A percentile compares a stretch with the other conserved stretches of the same genome.
phyloP scores from a whole-genome alignment of 257 asterid genomes.

The Parsonsia alboflavescens region DNA sequence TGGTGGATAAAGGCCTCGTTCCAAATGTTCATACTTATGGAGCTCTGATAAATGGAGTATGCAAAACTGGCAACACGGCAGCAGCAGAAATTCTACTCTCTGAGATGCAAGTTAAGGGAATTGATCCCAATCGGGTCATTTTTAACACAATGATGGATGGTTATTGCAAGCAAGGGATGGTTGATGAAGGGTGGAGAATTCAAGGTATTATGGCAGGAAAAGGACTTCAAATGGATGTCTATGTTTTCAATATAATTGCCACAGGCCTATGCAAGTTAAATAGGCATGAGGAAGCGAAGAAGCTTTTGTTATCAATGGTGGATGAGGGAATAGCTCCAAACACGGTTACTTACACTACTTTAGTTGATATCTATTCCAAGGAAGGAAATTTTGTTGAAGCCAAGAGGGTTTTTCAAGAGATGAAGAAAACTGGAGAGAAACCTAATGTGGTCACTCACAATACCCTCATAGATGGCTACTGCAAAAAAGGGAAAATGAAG shows the following conservation, averaged over 20 bases:
- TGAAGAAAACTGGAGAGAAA: slow-evolving; percentile 28
- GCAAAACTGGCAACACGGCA: slow-evolving; percentile 63
- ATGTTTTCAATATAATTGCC: slow-evolving; percentile 57
- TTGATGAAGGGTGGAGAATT: slow-evolving; percentile 64
- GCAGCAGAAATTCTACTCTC: slow-evolving; percentile 56
- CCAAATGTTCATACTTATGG: slow-evolving; percentile 75
- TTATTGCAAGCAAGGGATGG: slow-evolving; percentile 71
- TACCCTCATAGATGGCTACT: slow-evolving; percentile 25
- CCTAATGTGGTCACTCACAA: slow-evolving; percentile 29
- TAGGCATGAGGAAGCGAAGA: slow-evolving; percentile 60
- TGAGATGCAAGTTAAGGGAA: slow-evolving; percentile 79
- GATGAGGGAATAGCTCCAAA: slow-evolving; percentile 55
- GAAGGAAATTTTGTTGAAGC: slow-evolving; percentile 64
- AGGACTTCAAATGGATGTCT: slow-evolving; percentile 66
- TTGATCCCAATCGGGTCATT: slow-evolving; percentile 51
- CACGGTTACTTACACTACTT: slow-evolving; percentile 50
- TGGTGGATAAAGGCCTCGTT: slow-evolving; percentile 54
- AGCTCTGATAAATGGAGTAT: slow-evolving; percentile 60
- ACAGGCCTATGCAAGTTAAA: slow-evolving; percentile 55
- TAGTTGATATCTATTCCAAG: slow-evolving; percentile 54
- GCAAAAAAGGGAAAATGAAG: slow-evolving; percentile 29
- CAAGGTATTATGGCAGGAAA: slow-evolving; percentile 57
- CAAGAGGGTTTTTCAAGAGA: slow-evolving; percentile 24
- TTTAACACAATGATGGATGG: slow-evolving; percentile 85
- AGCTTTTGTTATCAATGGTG: slow-evolving; percentile 51